A percentile compares a stretch with the other conserved stretches of the same genome.
Conservation (phyloP, 73 alveolate genomes). For the Paramecium tetraurelia region DNA sequence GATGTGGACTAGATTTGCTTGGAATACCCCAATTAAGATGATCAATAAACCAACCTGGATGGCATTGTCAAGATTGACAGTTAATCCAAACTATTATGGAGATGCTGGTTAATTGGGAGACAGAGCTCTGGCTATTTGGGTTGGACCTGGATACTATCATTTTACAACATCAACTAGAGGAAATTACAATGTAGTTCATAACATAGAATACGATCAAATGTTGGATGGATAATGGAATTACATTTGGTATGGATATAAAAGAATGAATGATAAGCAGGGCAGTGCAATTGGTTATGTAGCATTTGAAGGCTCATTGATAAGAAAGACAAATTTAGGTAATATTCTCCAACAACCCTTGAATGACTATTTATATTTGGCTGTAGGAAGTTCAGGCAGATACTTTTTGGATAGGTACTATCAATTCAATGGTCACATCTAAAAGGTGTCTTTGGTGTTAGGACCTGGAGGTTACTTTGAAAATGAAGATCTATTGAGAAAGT, state of each 20-base stretch:
- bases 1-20: conserved; percentile 4
- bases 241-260: conserved; percentile 3
- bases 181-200: neutral
- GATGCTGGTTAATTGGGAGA: conserved; percentile 41
- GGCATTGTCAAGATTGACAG: conserved; percentile 4
- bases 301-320: neutral
- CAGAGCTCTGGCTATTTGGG: conserved; percentile 20
- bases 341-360: neutral
- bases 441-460: neutral
- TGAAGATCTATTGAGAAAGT: neutral
- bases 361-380: neutral
- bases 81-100: neutral
- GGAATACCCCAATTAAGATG: neutral
- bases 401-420: neutral
- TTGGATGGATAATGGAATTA: conserved; percentile 53
- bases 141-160: conserved; percentile 22
- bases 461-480: conserved; percentile 16
- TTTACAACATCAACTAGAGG: neutral
- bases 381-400: neutral
- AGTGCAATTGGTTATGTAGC: neutral
- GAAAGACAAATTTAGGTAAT: neutral
- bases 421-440: neutral
- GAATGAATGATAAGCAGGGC: neutral
- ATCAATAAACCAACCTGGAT: neutral
- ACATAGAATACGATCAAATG: neutral